Base-by-base conservation (phyloP, 305 asterid species). In the Ruellia speciosa region DNA sequence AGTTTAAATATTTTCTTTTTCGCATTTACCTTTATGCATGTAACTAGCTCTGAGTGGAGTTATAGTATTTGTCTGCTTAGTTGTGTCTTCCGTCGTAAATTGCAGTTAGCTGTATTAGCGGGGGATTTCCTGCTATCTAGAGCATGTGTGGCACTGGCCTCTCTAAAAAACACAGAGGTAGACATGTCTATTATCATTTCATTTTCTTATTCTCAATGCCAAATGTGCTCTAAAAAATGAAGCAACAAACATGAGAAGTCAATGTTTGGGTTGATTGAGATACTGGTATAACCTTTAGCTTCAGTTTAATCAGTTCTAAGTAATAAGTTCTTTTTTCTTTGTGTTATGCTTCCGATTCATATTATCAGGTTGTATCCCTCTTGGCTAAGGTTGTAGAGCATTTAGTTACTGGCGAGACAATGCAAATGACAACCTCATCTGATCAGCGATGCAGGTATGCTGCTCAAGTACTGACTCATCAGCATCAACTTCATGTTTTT, bases 121-220 rank as follows among this genome's bases (percentile, higher is more conserved):
- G 96, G 98, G 62, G 96, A 90, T 75, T 90, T 90, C 81, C 70
- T 90, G 68, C 84, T 90, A 49, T 90, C 98, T 18, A 78, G 96
- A 77, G 97, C 97, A 58, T 90, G 97, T 66, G 94, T 90, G 63
- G 96, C 96, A 65, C 95, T 90, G 64, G 98, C 98, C 62, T 81
- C 96, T 14, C 72, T 90, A 64, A 85, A 79, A 62, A 90, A 90
- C 75, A 88, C 95, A 0, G 98, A 90, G 94, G 97, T 90, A 72
- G 56, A 24, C 49, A 46, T 49, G 15, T 58, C 59, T 54, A 39
- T 69, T 59, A 6, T 17, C 64, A 4, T 43, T 43, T n/a, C 63
- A 54, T 64, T 60, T 50, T 59, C 14, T 62, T 47, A 47, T 47
- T 4, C 18, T n/a, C 49, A 43, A 10, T 41, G 55, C 28, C 18